phyloP scores from a whole-genome alignment of 306 rosid genomes.

The Arachis hypogaea region DNA sequence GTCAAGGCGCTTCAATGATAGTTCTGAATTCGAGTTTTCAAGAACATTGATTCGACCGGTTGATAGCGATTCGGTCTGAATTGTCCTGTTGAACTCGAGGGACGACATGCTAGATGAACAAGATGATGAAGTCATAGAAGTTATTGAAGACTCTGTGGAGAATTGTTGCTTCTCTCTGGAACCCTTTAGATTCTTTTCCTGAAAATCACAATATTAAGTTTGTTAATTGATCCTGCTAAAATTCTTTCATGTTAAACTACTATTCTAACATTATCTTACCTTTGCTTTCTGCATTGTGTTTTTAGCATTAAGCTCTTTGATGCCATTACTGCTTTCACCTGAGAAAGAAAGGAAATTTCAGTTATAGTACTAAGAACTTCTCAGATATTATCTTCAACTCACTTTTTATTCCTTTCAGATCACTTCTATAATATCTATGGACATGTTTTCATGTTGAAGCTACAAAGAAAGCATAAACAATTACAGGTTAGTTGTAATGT shows the following conservation, averaged over 20 bases:
- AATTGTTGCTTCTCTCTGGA: conserved; percentile 57
- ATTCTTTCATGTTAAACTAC: conserved; percentile 2
- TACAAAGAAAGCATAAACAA: conserved; percentile 1
- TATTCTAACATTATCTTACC: conserved; percentile 48
- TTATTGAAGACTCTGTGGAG: conserved; percentile 72
- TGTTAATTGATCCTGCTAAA: conserved; percentile 22
- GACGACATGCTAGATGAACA: conserved; percentile 88
- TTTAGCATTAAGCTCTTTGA: conserved; percentile 42
- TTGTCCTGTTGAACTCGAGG: conserved; percentile 55
- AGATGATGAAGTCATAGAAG: conserved; percentile 69
- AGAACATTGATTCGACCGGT: conserved; percentile 38
- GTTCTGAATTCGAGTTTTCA: conserved; percentile 35
- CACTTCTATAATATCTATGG: conserved; percentile 7
- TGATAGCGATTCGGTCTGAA: conserved; percentile 53
- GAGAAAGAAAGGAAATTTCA: conserved; percentile 23
- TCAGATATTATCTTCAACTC: conserved; percentile 2
- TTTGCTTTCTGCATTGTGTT: conserved; percentile 38
- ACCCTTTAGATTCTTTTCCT: conserved; percentile 55
- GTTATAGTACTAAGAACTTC: background rate
- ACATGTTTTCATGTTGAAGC: conserved; percentile 2
- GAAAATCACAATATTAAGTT: conserved; percentile 38
- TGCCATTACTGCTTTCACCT: conserved; percentile 50
- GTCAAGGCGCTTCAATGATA: conserved; percentile 42
- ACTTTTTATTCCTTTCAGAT: background rate
- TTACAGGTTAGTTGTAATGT: background rate